Evolutionary conservation across 768 basidiomycete species (phyloP).

Genomic region (Suillus paluster): DNA sequence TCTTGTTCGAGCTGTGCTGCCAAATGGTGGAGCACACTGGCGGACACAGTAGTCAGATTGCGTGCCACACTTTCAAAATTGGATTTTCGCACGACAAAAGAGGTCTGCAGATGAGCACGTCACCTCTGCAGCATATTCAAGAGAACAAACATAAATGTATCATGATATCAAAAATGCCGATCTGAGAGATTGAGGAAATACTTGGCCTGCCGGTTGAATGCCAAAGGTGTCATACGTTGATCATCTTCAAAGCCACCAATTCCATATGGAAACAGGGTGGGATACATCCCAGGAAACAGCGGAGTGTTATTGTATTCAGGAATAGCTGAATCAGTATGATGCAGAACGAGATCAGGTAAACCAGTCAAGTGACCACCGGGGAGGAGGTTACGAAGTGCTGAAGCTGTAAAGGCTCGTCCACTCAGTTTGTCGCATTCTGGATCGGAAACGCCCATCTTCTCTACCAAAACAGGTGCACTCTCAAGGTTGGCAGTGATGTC

Average conservation of each 20-base stretch:
- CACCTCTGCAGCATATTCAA: slow-evolving; percentile 33
- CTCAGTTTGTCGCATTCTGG: slow-evolving; percentile 27
- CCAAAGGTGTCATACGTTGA: slow-evolving; percentile 9
- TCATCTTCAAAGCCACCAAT: slow-evolving; percentile 36
- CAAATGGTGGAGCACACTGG: slow-evolving; percentile 3
- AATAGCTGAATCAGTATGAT: slow-evolving; percentile 24
- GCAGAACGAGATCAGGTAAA: slow-evolving; percentile 29
- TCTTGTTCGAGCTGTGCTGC: slow-evolving; percentile 17
- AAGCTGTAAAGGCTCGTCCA: slow-evolving; percentile 26
- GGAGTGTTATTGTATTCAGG: slow-evolving; percentile 39
- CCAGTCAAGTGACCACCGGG: no score
- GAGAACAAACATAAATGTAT: slow-evolving; percentile 30
- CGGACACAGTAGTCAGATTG: slow-evolving; percentile 11
- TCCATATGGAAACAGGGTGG: slow-evolving; percentile 48
- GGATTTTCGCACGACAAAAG: slow-evolving; percentile 21
- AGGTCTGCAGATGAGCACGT: slow-evolving; percentile 26
- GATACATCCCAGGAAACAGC: slow-evolving; percentile 43
- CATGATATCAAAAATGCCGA: slow-evolving; percentile 25
- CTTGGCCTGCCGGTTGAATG: slow-evolving; percentile 28
- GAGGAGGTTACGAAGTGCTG: slow-evolving; percentile 34
- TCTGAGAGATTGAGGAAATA: slow-evolving; percentile 25
- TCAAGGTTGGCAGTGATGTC: background rate
- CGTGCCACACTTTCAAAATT: slow-evolving; percentile 17
- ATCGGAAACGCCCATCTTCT: slow-evolving; percentile 37
- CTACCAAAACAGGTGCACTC: slow-evolving; percentile 21